These are phyloP conservation scores for Mycena citricolor DNA, from an alignment of 1,284 basidiomycete genomes.

Conservation along the genomic window DNA sequence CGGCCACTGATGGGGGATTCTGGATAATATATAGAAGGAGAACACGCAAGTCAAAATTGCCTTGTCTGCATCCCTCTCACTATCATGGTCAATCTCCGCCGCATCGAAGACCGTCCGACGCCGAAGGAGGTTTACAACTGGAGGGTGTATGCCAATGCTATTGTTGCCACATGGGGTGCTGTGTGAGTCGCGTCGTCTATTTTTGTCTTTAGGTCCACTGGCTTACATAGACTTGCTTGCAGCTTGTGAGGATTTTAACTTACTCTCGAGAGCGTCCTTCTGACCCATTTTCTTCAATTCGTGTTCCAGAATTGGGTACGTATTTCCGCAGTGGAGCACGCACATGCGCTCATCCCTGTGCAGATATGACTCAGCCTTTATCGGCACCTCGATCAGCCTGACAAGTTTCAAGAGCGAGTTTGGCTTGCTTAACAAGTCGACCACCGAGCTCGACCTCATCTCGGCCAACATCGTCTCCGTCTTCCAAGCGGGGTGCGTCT, in stretches of 20 bases:
- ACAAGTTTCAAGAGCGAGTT: constrained; percentile 46
- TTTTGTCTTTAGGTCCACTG: background rate
- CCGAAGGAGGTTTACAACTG: constrained; percentile 46
- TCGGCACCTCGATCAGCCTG: constrained; percentile 39
- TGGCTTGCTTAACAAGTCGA: constrained; percentile 35
- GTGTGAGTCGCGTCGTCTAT: constrained; percentile 15
- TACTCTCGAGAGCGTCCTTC: constrained; percentile 24
- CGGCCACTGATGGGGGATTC: too few relatives aligned
- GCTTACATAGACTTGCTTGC: too few relatives aligned
- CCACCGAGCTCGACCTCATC: constrained; percentile 34
- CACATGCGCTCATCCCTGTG: too few relatives aligned
- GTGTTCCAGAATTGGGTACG: too few relatives aligned
- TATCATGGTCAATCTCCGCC: constrained; percentile 24
- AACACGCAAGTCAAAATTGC: too few relatives aligned
- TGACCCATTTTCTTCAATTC: too few relatives aligned
- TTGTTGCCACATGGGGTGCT: constrained; percentile 39
- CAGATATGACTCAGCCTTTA: constrained; percentile 45
- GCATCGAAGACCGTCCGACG: constrained; percentile 39
- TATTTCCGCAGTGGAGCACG: too few relatives aligned
- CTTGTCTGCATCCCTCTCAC: too few relatives aligned
- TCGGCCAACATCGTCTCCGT: constrained; percentile 49
- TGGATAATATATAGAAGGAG: too few relatives aligned
- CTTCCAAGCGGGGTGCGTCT: constrained; percentile 43
- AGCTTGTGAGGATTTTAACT: too few relatives aligned
- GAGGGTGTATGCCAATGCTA: constrained; percentile 42